These are phyloP conservation scores for Casuarina equisetifolia DNA, from an alignment of 306 rosid genomes.

Conservation along the genomic window DNA sequence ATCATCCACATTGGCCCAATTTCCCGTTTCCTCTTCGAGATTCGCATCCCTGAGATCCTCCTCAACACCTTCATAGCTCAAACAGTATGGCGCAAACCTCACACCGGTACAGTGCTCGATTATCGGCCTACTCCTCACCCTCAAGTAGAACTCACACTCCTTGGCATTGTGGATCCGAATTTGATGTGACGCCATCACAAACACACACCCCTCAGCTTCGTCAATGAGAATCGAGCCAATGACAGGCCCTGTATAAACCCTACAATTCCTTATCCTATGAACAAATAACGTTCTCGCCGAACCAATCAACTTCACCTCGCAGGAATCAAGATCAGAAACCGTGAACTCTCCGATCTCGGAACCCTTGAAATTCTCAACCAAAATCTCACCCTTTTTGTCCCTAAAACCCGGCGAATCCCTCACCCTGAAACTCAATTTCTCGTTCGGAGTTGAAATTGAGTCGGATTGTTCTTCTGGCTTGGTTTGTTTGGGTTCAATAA, in stretches of 20 bases:
- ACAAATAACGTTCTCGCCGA: slow-evolving; percentile 64
- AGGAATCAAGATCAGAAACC: slow-evolving; percentile 74
- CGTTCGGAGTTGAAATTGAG: not conserved
- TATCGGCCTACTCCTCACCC: slow-evolving; percentile 91
- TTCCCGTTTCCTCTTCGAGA: slow-evolving; percentile 64
- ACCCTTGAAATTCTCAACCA: slow-evolving; percentile 47
- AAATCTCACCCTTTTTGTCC: slow-evolving; percentile 44
- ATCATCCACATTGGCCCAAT: slow-evolving; percentile 90
- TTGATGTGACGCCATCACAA: slow-evolving; percentile 79
- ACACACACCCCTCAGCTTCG: slow-evolving; percentile 63
- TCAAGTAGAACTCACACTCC: slow-evolving; percentile 61
- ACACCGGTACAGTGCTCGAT: slow-evolving; percentile 63
- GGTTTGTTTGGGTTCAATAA: slow-evolving; percentile 5
- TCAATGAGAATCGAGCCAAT: slow-evolving; percentile 67
- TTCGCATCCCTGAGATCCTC: slow-evolving; percentile 62
- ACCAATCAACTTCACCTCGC: slow-evolving; percentile 75
- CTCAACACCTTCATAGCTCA: slow-evolving; percentile 63
- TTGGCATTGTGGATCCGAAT: slow-evolving; percentile 79
- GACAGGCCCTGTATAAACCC: slow-evolving; percentile 67
- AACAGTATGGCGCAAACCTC: slow-evolving; percentile 75
- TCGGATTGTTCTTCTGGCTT: not conserved
- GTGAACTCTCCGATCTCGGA: slow-evolving; percentile 73
- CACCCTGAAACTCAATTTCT: slow-evolving; percentile 24
- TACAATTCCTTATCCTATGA: slow-evolving; percentile 64
- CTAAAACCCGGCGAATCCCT: slow-evolving; percentile 69